Base-by-base conservation (phyloP, 805 yeast species). In the Ogataea methanolica region DNA sequence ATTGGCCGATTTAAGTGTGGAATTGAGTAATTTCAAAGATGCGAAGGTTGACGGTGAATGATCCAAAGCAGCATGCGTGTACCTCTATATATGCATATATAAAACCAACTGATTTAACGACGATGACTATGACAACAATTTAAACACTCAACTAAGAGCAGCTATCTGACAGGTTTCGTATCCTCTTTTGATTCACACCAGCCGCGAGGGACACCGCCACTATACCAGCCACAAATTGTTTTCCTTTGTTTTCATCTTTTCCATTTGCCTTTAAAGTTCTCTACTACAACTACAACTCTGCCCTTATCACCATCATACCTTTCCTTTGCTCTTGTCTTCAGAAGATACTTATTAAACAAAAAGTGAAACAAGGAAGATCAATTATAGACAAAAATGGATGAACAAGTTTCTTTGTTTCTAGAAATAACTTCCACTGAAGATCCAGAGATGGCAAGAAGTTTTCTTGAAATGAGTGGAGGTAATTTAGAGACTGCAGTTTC, bases 401-500 rank as follows among this genome's bases (percentile, higher is more conserved):
- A 76, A 43, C 68, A 72, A 42, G 71, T 88, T 36, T 83, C 86
- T 21, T 78, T 83, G 21, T 94, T 94, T 66, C 72, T 91, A 65
- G 91, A 92, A 37, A 83, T 94, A 45, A 90, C 98, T 0, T 86
- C 88, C 21, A 79, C 80, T 2, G 74, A 80, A 2, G 92, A 86
- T 60, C 74, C 78, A 1, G 74, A 73, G 5, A 69, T 78, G 12
- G 98, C 98, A 0, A 70, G 74, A 45, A 88, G 84, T 55, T 94
- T 84, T 60, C 65, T 94, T 19, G 90, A 84, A 23, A 82, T 92
- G 70, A 76, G 92, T 5, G 90, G 84, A 43, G 80, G 81, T 41
- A 80, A 88, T 62, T 62, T 92, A 33, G 96, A 91, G 48, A 78
- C 81, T 19, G 98, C 99, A 0, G 87, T 94, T 7, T 80, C 89